These are phyloP conservation scores for Mycena kentingensis DNA, from an alignment of 768 basidiomycete genomes.

Conservation along the genomic window DNA sequence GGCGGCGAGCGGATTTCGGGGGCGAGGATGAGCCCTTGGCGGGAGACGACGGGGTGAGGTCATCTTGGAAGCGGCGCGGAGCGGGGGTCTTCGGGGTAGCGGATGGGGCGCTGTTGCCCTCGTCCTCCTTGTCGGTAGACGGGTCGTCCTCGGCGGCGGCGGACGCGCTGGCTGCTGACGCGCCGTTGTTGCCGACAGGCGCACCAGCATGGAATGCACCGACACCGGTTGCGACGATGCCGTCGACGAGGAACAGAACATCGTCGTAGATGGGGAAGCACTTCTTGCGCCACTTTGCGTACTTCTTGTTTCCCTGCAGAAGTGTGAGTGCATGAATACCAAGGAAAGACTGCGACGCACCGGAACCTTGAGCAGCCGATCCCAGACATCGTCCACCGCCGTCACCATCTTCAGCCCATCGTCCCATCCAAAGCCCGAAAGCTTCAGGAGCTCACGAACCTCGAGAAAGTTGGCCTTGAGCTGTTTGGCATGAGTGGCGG, in stretches of 20 bases:
- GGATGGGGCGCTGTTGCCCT: too few species aligned
- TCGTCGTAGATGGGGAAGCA: slow-evolving; percentile 20
- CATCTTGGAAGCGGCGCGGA: neutral
- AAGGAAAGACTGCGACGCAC: slow-evolving; percentile 4
- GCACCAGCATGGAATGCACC: slow-evolving; percentile 13
- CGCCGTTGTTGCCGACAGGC: too few species aligned
- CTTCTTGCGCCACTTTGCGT: slow-evolving; percentile 26
- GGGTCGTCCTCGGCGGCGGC: too few species aligned
- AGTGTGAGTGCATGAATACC: neutral
- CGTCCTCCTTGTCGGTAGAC: too few species aligned
- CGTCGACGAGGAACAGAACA: slow-evolving; percentile 10
- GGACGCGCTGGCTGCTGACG: too few species aligned
- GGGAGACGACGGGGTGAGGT: neutral
- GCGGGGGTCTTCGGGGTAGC: too few species aligned
- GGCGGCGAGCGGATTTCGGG: neutral
- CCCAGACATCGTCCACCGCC: slow-evolving; percentile 32
- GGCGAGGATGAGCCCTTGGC: slow-evolving; percentile 7
- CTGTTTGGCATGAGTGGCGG: neutral
- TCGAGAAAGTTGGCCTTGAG: slow-evolving; percentile 18
- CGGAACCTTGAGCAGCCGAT: slow-evolving; percentile 17
- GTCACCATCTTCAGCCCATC: slow-evolving; percentile 25
- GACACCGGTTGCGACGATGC: slow-evolving; percentile 2
- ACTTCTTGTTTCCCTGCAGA: slow-evolving; percentile 16
- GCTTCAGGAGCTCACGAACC: slow-evolving; percentile 17
- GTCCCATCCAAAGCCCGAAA: slow-evolving; percentile 35